phyloP scores from a whole-genome alignment of 257 asterid genomes.

The Nicotiana paniculata region DNA sequence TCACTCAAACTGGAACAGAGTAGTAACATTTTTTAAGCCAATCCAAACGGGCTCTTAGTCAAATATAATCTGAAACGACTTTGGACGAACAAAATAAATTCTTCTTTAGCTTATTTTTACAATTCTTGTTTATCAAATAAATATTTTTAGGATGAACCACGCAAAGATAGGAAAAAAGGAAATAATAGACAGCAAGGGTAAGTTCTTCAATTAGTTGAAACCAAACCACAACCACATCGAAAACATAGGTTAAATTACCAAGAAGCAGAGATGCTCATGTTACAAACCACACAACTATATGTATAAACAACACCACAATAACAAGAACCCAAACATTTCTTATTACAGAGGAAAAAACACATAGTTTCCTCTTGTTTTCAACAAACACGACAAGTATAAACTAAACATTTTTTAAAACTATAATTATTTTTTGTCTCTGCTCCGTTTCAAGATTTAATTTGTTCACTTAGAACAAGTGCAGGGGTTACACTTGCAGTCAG shows the following conservation, averaged over 20 bases:
- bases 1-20: too few relatives aligned
- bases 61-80: too few relatives aligned
- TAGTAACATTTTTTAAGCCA: too few relatives aligned
- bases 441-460: not conserved
- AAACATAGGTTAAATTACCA: not conserved
- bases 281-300: not conserved
- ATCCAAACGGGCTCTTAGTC: too few relatives aligned
- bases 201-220: not conserved
- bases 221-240: not conserved
- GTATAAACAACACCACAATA: not conserved
- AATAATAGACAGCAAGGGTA: not conserved
- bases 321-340: not conserved
- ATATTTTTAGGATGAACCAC: too few relatives aligned
- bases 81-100: too few relatives aligned
- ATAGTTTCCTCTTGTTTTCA: not conserved
- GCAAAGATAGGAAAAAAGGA: too few relatives aligned
- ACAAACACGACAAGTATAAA: slow-evolving; percentile 5
- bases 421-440: slow-evolving; percentile 19
- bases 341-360: not conserved
- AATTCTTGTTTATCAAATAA: too few relatives aligned
- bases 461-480: slow-evolving; percentile 75
- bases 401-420: not conserved
- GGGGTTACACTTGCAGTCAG: slow-evolving; percentile 75
- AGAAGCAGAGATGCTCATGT: not conserved
- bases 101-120: too few relatives aligned